Evolutionary conservation across 2,329 filamentous ascomycete species (phyloP).

Genomic region (Clarireedia monteithiana): DNA sequence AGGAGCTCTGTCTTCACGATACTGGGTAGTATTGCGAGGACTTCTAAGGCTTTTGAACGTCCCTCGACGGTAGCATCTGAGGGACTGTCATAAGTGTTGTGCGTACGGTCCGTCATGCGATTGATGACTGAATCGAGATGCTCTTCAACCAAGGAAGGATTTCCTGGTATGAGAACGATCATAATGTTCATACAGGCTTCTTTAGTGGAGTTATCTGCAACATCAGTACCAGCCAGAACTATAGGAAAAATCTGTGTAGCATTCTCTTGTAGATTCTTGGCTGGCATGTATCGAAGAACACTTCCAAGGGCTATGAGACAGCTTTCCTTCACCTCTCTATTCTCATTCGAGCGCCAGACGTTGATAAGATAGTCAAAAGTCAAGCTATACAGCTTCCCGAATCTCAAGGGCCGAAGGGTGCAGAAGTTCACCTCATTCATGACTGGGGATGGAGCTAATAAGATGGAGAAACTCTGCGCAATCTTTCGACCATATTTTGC

Average conservation of each 20-base stretch:
- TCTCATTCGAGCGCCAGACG: conserved; percentile 12
- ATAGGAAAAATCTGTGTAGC: conserved; percentile 17
- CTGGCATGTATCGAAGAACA: conserved; percentile 21
- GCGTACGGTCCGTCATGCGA: conserved; percentile 24
- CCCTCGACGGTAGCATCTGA: conserved; percentile 19
- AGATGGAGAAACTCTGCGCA: conserved; percentile 23
- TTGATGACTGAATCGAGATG: conserved; percentile 25
- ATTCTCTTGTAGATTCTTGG: conserved; percentile 11
- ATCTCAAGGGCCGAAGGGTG: conserved; percentile 21
- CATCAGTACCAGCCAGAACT: conserved; percentile 21
- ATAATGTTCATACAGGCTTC: conserved; percentile 19
- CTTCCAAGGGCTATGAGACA: conserved; percentile 25
- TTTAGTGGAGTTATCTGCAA: conserved; percentile 22
- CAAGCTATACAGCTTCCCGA: conserved; percentile 17
- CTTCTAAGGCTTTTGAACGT: conserved; percentile 24
- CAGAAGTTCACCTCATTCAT: conserved; percentile 26
- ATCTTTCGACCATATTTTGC: conserved; percentile 15
- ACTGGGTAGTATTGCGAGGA: conserved; percentile 20
- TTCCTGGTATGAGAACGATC: conserved; percentile 15
- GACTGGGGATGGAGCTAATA: conserved; percentile 22
- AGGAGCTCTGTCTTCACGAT: conserved; percentile 12
- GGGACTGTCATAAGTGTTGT: conserved; percentile 24
- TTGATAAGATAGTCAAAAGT: conserved; percentile 13
- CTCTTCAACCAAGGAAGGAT: conserved; percentile 16
- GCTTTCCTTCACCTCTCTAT: conserved; percentile 16